Conservation (phyloP, 2,329 filamentous ascomycete species). For the Fusarium tupiense region DNA sequence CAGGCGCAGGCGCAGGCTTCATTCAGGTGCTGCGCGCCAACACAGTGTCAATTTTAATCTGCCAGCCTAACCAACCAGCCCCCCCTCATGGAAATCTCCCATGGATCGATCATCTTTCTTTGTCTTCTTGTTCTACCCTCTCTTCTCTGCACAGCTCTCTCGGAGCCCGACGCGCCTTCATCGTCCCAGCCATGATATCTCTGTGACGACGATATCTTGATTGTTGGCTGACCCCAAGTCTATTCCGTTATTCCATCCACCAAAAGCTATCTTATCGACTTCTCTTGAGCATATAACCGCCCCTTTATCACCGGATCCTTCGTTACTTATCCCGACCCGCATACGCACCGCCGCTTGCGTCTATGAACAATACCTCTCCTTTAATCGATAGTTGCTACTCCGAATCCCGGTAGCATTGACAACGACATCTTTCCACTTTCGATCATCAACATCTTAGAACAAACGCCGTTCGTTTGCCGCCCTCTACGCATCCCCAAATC, state of each 20-base stretch:
- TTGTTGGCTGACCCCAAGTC: constrained; percentile 19
- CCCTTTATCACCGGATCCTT: constrained; percentile 27
- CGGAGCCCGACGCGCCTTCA: constrained; percentile 36
- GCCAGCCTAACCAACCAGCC: constrained; percentile 26
- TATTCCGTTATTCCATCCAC: background rate
- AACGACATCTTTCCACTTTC: background rate
- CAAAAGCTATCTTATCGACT: constrained; percentile 13
- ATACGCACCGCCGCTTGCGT: constrained; percentile 22
- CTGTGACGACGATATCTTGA: constrained; percentile 27
- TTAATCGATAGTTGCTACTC: constrained; percentile 5
- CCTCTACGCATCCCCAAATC: background rate
- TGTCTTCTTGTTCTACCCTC: constrained; percentile 29
- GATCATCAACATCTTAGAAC: background rate
- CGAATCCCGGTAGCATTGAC: background rate
- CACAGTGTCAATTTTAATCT: constrained; percentile 37
- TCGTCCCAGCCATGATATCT: constrained; percentile 34
- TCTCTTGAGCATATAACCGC: constrained; percentile 19
- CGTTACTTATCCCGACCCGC: constrained; percentile 25
- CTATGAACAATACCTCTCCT: constrained; percentile 22
- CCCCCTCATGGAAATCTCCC: constrained; percentile 40
- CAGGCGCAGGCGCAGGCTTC: constrained; percentile 14
- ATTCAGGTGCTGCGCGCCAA: constrained; percentile 27
- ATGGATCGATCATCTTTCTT: constrained; percentile 6
- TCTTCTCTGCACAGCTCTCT: constrained; percentile 31
- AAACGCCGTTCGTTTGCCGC: background rate